A percentile compares a stretch with the other conserved stretches of the same genome.
Evolutionary conservation across 2,329 filamentous ascomycete species (phyloP).

Genomic region (Cryphonectria parasitica): DNA sequence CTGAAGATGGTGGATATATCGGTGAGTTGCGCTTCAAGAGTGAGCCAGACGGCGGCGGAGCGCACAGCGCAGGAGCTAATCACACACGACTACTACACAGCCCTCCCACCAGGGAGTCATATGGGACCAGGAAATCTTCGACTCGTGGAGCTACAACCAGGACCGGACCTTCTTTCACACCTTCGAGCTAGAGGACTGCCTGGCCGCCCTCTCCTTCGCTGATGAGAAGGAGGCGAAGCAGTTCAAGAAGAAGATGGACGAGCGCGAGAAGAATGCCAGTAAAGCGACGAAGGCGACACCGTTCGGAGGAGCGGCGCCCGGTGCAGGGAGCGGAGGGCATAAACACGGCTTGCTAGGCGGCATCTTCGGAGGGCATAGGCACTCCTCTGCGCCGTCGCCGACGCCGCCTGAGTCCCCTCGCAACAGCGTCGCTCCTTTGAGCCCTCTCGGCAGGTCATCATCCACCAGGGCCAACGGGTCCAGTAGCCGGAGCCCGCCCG

Average conservation of each 20-base stretch:
- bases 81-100: conserved; percentile 55
- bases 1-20: conserved; percentile 97
- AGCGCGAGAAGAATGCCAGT: conserved; percentile 92
- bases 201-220: conserved; percentile 87
- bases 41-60: background rate
- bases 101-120: conserved; percentile 81
- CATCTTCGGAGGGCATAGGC: conserved; percentile 64
- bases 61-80: background rate
- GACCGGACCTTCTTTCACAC: conserved; percentile 97
- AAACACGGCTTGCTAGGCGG: conserved; percentile 59
- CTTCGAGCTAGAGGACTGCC: conserved; percentile 91
- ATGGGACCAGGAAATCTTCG: conserved; percentile 98
- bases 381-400: conserved; percentile 54
- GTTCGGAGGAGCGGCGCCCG: conserved; percentile 61
- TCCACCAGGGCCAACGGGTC: conserved; percentile 46
- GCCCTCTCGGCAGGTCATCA: conserved; percentile 11
- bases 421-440: conserved; percentile 6
- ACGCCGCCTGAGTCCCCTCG: conserved; percentile 63
- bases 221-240: conserved; percentile 98
- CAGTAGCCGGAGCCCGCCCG: conserved; percentile 42
- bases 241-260: conserved; percentile 97
- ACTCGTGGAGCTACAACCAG: conserved; percentile 92
- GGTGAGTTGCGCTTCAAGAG: conserved; percentile 55
- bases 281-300: conserved; percentile 81
- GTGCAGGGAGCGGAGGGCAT: conserved; percentile 43